phyloP scores from a whole-genome alignment of 108 stramenopile genomes.

The Craspedostauros australis region DNA sequence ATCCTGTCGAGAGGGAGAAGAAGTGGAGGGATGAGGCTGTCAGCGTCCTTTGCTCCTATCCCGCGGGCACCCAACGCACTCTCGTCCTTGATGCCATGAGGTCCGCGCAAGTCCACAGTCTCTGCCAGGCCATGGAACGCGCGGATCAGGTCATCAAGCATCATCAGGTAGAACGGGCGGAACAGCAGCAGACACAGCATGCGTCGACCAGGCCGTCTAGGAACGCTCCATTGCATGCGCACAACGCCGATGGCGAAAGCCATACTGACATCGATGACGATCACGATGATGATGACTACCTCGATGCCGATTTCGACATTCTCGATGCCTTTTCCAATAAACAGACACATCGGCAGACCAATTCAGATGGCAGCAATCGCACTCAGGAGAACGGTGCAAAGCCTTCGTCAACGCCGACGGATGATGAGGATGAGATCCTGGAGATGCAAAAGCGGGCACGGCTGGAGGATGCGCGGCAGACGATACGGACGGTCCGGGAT shows the following conservation, averaged over 20 bases:
- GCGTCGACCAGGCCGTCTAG: too few relatives aligned
- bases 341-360: slow-evolving; percentile 5
- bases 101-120: slow-evolving; percentile 51
- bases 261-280: background rate
- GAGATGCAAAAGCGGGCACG: background rate
- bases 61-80: slow-evolving; percentile 64
- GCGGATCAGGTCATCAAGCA: slow-evolving; percentile 38
- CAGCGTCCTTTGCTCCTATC: slow-evolving; percentile 60
- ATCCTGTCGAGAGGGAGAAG: slow-evolving; percentile 27
- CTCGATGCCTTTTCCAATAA: slow-evolving; percentile 14
- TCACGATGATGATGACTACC: background rate
- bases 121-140: slow-evolving; percentile 27
- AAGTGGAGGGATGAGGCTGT: slow-evolving; percentile 46
- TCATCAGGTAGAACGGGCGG: background rate
- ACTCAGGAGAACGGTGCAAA: background rate
- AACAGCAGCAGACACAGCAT: background rate
- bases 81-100: slow-evolving; percentile 65
- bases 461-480: slow-evolving; percentile 22
- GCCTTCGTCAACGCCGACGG: background rate
- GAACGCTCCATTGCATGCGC: background rate
- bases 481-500: slow-evolving; percentile 42
- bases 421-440: background rate
- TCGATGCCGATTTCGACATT: slow-evolving; percentile 34
- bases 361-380: background rate
- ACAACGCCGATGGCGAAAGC: background rate